Percentiles rank a stretch among this genome's conserved stretches.
phyloP scores from a whole-genome alignment of 192 early-diverging fungal genomes.

The Haplosporangium gracile region DNA sequence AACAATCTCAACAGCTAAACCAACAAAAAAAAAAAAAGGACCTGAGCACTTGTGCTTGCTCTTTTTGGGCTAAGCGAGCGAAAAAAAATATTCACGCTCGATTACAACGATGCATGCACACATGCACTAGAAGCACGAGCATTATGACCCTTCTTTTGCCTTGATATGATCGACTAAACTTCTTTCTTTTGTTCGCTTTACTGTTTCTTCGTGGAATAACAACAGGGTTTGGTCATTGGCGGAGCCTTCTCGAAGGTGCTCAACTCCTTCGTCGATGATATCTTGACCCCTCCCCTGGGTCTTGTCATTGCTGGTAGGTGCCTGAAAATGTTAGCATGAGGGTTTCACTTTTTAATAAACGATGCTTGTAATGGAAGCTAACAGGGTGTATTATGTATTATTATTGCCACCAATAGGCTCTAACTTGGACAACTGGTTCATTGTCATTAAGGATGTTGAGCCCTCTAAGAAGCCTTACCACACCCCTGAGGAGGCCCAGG shows the following conservation, averaged over 20 bases:
- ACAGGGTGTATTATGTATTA: background rate
- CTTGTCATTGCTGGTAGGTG: conserved; percentile 53
- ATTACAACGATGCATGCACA: background rate
- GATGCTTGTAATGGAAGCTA: background rate
- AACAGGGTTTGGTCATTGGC: conserved; percentile 59
- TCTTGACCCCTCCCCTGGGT: conserved; percentile 59
- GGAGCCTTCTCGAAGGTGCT: conserved; percentile 55
- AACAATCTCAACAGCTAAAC: no score
- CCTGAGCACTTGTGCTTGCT: no score
- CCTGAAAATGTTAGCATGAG: background rate
- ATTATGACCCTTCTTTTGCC: no score
- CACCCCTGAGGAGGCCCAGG: conserved; percentile 52
- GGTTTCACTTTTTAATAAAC: no score
- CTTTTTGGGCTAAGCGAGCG: background rate
- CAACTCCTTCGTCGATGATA: conserved; percentile 57
- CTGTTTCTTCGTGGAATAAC: background rate
- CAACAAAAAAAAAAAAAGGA: no score
- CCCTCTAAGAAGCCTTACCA: background rate
- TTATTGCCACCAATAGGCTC: conserved; percentile 23
- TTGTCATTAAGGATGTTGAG: conserved; percentile 44
- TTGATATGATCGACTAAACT: background rate
- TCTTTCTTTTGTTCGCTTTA: background rate
- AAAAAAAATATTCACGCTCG: background rate
- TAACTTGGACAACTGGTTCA: conserved; percentile 61
- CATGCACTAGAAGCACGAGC: background rate